Percentiles rank a stretch among this genome's conserved stretches.
Evolutionary conservation across 192 early-diverging fungal genomes (phyloP).

Genomic region (Mycoemilia scoparia): DNA sequence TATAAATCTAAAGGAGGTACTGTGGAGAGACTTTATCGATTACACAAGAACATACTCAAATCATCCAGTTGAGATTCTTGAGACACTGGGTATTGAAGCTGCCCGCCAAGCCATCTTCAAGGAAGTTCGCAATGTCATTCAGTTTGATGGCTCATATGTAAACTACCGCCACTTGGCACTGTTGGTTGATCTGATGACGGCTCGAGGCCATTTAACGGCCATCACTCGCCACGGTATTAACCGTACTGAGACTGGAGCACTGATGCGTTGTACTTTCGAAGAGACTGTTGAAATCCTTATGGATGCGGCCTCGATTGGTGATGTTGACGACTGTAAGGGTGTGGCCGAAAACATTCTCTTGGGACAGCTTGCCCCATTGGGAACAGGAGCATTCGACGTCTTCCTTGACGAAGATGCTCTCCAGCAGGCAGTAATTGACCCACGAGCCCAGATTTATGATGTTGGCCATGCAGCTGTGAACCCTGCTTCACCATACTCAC

Average conservation of each 20-base stretch:
- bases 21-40: conserved; percentile 73
- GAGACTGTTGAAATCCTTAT: conserved; percentile 97
- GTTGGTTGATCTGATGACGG: conserved; percentile 93
- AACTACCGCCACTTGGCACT: conserved; percentile 95
- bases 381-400: conserved; percentile 86
- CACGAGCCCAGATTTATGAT: conserved; percentile 32
- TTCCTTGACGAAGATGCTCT: conserved; percentile 88
- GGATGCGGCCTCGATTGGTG: conserved; percentile 80
- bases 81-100: conserved; percentile 93
- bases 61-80: conserved; percentile 75
- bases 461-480: conserved; percentile 29
- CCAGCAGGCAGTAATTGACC: conserved; percentile 41
- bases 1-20: conserved; percentile 71
- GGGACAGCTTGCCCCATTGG: conserved; percentile 90
- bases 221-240: conserved; percentile 99
- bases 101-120: conserved; percentile 74
- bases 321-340: conserved; percentile 85
- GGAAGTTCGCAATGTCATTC: conserved; percentile 83
- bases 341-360: conserved; percentile 96
- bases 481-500: conserved; percentile 32
- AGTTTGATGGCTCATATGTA: conserved; percentile 92
- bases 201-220: conserved; percentile 80
- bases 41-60: conserved; percentile 69
- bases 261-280: conserved; percentile 94
- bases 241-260: conserved; percentile 77